A percentile compares a stretch with the other conserved stretches of the same genome.
Evolutionary conservation across 441 rosid genomes (phyloP).

Genomic region (Caryocar brasiliense): DNA sequence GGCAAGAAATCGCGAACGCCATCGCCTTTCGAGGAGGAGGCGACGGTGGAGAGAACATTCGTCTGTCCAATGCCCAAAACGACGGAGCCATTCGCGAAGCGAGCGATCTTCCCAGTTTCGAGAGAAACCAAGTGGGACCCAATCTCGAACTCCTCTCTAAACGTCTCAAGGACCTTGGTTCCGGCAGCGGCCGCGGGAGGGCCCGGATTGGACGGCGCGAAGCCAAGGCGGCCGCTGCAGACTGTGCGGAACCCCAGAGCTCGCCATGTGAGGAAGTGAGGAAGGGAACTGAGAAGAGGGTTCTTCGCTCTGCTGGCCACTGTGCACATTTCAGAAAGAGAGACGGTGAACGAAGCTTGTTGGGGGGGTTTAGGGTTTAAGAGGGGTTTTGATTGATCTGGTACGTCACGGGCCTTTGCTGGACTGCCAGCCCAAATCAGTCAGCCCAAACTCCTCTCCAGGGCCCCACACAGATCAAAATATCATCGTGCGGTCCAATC

Average conservation of each 20-base stretch:
- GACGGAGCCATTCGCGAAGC: slow-evolving; percentile 85
- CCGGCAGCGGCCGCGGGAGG: slow-evolving; percentile 33
- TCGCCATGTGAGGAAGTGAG: slow-evolving; percentile 53
- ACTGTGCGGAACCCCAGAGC: slow-evolving; percentile 45
- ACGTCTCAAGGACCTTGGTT: slow-evolving; percentile 61
- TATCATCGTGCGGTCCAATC: no score
- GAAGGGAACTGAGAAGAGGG: slow-evolving; percentile 31
- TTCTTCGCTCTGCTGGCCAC: slow-evolving; percentile 44
- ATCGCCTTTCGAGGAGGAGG: slow-evolving; percentile 65
- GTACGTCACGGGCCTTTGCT: no score
- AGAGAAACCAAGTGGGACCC: slow-evolving; percentile 63
- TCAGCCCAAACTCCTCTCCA: no score
- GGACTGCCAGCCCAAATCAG: no score
- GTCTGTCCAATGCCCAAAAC: slow-evolving; percentile 75
- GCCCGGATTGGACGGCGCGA: slow-evolving; percentile 45
- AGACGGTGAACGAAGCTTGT: not conserved
- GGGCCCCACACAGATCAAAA: no score
- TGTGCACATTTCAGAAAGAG: slow-evolving; percentile 34
- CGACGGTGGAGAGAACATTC: slow-evolving; percentile 70
- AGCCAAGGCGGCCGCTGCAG: slow-evolving; percentile 50
- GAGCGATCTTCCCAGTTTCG: slow-evolving; percentile 85
- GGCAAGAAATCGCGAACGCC: slow-evolving; percentile 65
- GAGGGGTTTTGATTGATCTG: not conserved
- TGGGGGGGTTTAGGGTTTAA: slow-evolving; percentile 26
- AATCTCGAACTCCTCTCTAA: slow-evolving; percentile 78